Evolutionary conservation across 805 yeast genomes (phyloP).

Genomic region (Naumovozyma baii): DNA sequence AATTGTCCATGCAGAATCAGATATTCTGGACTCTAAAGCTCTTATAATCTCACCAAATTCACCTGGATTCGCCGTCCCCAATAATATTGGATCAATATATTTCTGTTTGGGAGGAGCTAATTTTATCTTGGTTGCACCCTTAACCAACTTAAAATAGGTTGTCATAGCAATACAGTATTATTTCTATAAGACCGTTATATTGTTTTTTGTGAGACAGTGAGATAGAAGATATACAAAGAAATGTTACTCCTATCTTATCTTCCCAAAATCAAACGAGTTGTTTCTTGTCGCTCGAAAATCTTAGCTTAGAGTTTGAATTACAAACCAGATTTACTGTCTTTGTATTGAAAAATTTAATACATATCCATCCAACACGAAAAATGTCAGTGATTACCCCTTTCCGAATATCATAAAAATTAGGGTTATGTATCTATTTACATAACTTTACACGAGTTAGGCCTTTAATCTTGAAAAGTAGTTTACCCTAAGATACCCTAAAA

Average conservation of each 20-base stretch:
- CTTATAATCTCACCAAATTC: constrained; percentile 63
- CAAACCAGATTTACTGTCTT: no score
- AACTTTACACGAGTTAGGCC: not conserved
- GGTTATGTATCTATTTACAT: not conserved
- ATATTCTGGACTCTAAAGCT: constrained; percentile 50
- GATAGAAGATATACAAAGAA: no score
- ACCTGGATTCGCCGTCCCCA: constrained; percentile 31
- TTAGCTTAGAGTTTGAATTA: no score
- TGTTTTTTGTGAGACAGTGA: not conserved
- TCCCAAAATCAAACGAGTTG: not conserved
- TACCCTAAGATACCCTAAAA: not conserved
- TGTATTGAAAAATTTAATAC: no score
- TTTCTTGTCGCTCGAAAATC: no score
- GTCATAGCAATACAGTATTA: constrained; percentile 9
- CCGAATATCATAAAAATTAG: no score
- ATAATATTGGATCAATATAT: constrained; percentile 85
- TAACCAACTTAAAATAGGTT: constrained; percentile 62
- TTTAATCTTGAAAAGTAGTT: no score
- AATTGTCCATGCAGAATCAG: constrained; percentile 83
- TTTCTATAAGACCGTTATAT: no score
- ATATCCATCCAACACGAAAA: no score
- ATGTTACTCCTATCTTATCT: no score
- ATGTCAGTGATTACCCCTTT: no score
- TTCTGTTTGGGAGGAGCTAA: constrained; percentile 97
- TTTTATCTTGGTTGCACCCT: constrained; percentile 68